Conservation (phyloP, 2,329 filamentous ascomycete genomes). For the Mycogone perniciosa region DNA sequence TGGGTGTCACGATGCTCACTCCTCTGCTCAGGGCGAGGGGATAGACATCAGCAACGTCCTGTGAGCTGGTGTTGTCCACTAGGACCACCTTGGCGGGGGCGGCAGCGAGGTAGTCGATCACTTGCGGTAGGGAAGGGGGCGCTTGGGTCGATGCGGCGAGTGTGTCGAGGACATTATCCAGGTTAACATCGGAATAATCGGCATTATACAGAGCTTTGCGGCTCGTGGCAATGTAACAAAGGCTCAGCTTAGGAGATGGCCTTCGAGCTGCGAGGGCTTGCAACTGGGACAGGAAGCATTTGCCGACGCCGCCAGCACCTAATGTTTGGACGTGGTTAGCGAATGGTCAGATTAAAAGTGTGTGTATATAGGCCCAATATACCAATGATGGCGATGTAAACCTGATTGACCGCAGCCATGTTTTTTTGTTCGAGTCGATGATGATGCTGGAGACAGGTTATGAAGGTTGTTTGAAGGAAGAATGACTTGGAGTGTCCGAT, state of each 20-base stretch:
- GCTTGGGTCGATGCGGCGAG: conserved; percentile 59
- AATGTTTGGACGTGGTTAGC: conserved; percentile 17
- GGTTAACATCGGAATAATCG: conserved; percentile 62
- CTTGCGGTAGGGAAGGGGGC: conserved; percentile 60
- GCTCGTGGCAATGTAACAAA: conserved; percentile 82
- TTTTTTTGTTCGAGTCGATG: conserved; percentile 1
- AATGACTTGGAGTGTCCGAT: conserved; percentile 28
- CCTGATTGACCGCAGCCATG: conserved; percentile 41
- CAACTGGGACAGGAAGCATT: conserved; percentile 82
- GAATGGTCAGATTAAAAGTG: neutral
- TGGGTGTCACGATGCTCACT: conserved; percentile 89
- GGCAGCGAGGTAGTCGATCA: conserved; percentile 69
- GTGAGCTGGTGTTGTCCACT: conserved; percentile 93
- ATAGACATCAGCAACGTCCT: conserved; percentile 77
- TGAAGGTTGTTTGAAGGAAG: conserved; percentile 18
- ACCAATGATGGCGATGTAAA: conserved; percentile 50
- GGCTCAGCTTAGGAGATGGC: conserved; percentile 62
- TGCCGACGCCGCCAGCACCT: conserved; percentile 92
- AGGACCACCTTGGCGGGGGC: conserved; percentile 75
- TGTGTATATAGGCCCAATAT: conserved; percentile 12
- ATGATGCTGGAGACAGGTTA: neutral
- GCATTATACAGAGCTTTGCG: conserved; percentile 72
- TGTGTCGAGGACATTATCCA: conserved; percentile 54
- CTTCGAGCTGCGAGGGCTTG: conserved; percentile 59
- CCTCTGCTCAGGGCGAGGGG: conserved; percentile 73